These are phyloP conservation scores for Linnemannia schmuckeri DNA, from an alignment of 192 early-diverging fungal genomes.

Conservation along the genomic window DNA sequence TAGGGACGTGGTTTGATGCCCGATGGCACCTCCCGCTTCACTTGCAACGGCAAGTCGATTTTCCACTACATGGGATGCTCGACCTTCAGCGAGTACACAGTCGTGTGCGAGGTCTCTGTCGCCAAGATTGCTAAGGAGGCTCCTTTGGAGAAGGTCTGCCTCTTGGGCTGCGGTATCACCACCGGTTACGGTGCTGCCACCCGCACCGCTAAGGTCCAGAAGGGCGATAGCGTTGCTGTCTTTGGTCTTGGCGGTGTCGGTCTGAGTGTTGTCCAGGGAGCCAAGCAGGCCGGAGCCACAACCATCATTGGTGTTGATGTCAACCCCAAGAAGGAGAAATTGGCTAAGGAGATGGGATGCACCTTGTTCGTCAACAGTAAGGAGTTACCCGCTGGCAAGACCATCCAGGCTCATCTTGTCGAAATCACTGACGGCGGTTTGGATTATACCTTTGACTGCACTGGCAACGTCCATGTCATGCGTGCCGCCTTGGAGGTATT, in stretches of 20 bases:
- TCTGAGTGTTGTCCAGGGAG: slow-evolving; percentile 90
- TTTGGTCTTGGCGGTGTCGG: slow-evolving; percentile 98
- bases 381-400: slow-evolving; percentile 46
- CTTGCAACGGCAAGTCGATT: slow-evolving; percentile 88
- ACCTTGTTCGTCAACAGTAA: slow-evolving; percentile 39
- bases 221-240: slow-evolving; percentile 83
- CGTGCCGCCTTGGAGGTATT: slow-evolving; percentile 90
- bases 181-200: slow-evolving; percentile 96
- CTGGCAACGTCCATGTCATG: slow-evolving; percentile 94
- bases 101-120: slow-evolving; percentile 90
- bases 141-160: slow-evolving; percentile 86
- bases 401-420: slow-evolving; percentile 75
- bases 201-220: slow-evolving; percentile 91
- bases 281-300: slow-evolving; percentile 70
- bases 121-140: slow-evolving; percentile 88
- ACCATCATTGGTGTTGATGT: slow-evolving; percentile 93
- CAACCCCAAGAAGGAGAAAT: slow-evolving; percentile 88
- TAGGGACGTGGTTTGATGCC: slow-evolving; percentile 95
- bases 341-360: slow-evolving; percentile 69
- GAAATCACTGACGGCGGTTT: slow-evolving; percentile 95
- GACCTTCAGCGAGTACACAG: slow-evolving; percentile 97
- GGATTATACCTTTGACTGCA: slow-evolving; percentile 97
- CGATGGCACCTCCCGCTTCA: slow-evolving; percentile 91
- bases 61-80: slow-evolving; percentile 98
- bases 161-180: slow-evolving; percentile 96